phyloP scores from a whole-genome alignment of 495 filamentous ascomycete genomes.

The Penicillium cataractarum region DNA sequence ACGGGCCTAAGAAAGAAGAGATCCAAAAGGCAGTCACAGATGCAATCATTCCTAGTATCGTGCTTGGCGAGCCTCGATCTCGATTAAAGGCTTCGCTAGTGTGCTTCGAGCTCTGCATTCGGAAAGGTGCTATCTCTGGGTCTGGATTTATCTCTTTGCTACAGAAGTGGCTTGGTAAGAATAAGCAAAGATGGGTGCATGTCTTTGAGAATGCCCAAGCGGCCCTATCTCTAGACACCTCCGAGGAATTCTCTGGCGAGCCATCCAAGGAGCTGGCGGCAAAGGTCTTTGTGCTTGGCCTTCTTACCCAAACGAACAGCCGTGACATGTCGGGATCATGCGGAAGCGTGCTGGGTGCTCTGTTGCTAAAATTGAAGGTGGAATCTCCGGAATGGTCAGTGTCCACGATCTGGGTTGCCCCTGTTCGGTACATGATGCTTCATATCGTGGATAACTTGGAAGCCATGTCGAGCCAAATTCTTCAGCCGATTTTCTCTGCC shows the following conservation, averaged over 20 bases:
- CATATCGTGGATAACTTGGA: constrained; percentile 60
- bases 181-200: constrained; percentile 34
- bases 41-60: constrained; percentile 39
- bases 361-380: constrained; percentile 53
- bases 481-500: constrained; percentile 69
- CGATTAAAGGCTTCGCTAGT: constrained; percentile 46
- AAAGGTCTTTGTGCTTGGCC: constrained; percentile 40
- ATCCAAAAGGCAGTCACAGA: constrained; percentile 31
- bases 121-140: constrained; percentile 38
- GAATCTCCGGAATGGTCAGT: constrained; percentile 18
- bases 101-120: constrained; percentile 46
- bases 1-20: constrained; percentile 26
- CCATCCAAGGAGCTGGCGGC: constrained; percentile 25
- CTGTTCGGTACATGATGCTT: constrained; percentile 43
- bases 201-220: constrained; percentile 38
- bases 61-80: constrained; percentile 45
- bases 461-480: constrained; percentile 70
- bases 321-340: constrained; percentile 65
- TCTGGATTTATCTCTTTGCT: constrained; percentile 37
- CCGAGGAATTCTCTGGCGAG: constrained; percentile 12
- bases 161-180: constrained; percentile 38
- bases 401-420: constrained; percentile 39
- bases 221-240: constrained; percentile 28
- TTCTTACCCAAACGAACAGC: constrained; percentile 42
- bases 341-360: constrained; percentile 64